Evolutionary conservation across 306 rosid species (phyloP), one percentile per base, ranked within the genome.

Genomic region (Lablab purpureus): DNA sequence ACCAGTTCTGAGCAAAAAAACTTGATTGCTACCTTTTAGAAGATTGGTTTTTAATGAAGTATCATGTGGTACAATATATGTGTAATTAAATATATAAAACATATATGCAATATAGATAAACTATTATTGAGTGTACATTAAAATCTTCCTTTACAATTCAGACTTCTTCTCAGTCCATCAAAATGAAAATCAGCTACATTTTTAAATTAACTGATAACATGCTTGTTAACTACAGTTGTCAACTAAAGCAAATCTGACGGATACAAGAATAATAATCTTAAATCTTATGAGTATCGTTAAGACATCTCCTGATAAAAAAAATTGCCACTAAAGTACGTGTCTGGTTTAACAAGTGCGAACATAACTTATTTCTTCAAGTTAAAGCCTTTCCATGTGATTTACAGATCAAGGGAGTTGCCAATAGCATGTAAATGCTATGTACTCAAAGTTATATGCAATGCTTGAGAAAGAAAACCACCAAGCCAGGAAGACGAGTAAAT

Each of bases 21-120:
- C 85, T 74, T 88, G 76, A 70, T 67, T 73, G 30, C 22, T 78
- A 74, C 22, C 45, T n/a, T 45, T 73, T 71, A 28, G 45, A 78
- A 62, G 78, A 58, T 56, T 80, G 84, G 5, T 73, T 67, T 28
- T 30, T 25, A 63, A 81, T 80, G 28, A 76, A 52, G 40, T 77
- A 54, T 55, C 65, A 80, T 51, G 87, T 56, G 84, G 83, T 68
- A 36, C 67, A 79, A 81, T 36, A 73, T 66, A 14, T 73, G 60
- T 80, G 65, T 34, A 63, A 63, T 8, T 80, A 77, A 45, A 78
- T 76, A 47, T 74, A 56, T 77, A 81, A 84, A 80, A 18, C 40
- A 72, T 74, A 75, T 40, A 67, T 80, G 74, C 21, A 19, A 40
- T 50, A 71, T 71, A 69, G 78, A 81, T 78, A 77, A 73, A 23